Base-by-base conservation (phyloP, 192 early-diverging fungal species). In the Thamnidium elegans region DNA sequence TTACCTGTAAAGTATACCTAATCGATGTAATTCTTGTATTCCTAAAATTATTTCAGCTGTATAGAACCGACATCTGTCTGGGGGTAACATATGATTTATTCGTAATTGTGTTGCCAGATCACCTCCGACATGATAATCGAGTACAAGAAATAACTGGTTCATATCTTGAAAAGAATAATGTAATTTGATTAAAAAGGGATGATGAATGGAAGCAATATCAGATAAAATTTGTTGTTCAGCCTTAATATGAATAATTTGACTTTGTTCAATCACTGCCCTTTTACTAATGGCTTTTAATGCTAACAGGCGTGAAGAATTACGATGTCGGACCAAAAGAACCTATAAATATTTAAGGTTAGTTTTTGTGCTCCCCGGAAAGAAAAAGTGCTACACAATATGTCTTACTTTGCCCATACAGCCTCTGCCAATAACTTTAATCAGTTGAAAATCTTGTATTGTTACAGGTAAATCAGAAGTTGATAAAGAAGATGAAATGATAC, bases 121-220 rank as follows among this genome's bases (percentile, higher is more conserved):
- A 46, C 96, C 94, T 39, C 96, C 96, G 0, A 85, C 87, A 65
- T 93, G 83, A 70, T 95, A 98, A 63, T 89, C 89, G 74, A 98
- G 78, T 50, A 98, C 89, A 67, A 98, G 78, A 71, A 89, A 97
- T 43, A 98, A 77, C 65, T 89, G 87, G 21, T 84, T 83, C 26
- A 85, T 77, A 32, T 91, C 90, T 68, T 98, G 95, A 69, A 97
- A 98, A 1, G 95, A 93, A 60, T 90, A 92, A 67, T 87, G 86
- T 20, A 98, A 81, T 65, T 87, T 92, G 59, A 98, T 89, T 53
- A 97, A 80, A 79, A 95, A 97, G 13, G 95, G 94, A 69, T 97
- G 92, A 34, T 83, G 83, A 43, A 92, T 86, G 2, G 48, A 13
- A 17, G 63, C 63, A 23, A 64, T 54, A n/a, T 76, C 74, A 15